A percentile compares a stretch with the other conserved stretches of the same genome.
phyloP scores from a whole-genome alignment of 345 rosid genomes.

The Eucalyptus sideroxylon region DNA sequence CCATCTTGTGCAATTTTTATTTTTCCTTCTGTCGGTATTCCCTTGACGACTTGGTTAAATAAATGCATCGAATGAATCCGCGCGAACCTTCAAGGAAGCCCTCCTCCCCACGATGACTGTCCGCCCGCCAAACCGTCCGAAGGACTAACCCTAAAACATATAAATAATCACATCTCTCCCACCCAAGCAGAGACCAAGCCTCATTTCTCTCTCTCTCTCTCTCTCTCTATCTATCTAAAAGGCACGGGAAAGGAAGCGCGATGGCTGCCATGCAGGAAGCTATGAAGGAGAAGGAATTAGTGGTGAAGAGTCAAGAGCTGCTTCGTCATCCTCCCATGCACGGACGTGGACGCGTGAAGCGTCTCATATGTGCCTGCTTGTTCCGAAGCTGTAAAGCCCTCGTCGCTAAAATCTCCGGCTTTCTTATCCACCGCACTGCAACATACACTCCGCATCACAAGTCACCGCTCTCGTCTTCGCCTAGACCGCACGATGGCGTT shows the following conservation, averaged over 20 bases:
- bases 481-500: not conserved
- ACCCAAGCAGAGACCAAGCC: not conserved
- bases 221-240: not conserved
- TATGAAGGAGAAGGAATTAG: not conserved
- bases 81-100: not conserved
- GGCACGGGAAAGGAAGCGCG: not conserved
- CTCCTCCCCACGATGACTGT: not conserved
- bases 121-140: not conserved
- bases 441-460: not conserved
- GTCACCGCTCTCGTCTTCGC: not conserved
- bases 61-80: not conserved
- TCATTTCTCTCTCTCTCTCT: not conserved
- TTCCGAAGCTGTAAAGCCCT: not conserved
- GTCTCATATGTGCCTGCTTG: not conserved
- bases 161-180: not conserved
- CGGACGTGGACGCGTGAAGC: not conserved
- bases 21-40: not conserved
- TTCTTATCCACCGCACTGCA: not conserved
- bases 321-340: not conserved
- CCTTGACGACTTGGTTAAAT: not conserved
- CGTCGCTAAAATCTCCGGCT: not conserved
- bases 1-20: not conserved
- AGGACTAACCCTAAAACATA: not conserved
- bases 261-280: not conserved
- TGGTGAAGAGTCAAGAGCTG: not conserved